phyloP scores from a whole-genome alignment of 2,329 filamentous ascomycete genomes.

The Penicillium thymicola region DNA sequence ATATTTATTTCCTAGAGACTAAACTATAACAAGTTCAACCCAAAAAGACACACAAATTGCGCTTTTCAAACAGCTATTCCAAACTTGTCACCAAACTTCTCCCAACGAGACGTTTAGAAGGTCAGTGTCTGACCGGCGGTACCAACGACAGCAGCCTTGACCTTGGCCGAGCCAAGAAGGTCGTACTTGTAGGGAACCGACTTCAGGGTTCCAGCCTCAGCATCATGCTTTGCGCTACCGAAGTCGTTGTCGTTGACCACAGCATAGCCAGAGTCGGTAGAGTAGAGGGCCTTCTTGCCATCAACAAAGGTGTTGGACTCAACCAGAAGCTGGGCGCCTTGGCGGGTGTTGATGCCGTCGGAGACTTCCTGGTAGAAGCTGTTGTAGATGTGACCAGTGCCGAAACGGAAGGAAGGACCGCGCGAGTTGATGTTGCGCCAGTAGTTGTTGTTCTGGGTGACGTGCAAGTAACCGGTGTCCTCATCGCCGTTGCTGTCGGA shows the following conservation, averaged over 20 bases:
- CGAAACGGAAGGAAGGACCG: constrained; percentile 62
- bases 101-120: constrained; percentile 21
- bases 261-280: constrained; percentile 46
- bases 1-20: not conserved
- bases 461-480: constrained; percentile 59
- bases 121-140: constrained; percentile 35
- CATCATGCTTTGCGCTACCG: constrained; percentile 48
- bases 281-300: constrained; percentile 47
- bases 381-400: constrained; percentile 62
- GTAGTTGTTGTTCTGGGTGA: constrained; percentile 67
- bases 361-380: constrained; percentile 46
- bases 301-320: constrained; percentile 54
- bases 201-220: constrained; percentile 51
- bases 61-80: not conserved
- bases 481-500: constrained; percentile 56
- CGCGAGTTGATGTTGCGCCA: constrained; percentile 64
- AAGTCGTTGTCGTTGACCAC: constrained; percentile 48
- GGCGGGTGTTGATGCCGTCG: constrained; percentile 56
- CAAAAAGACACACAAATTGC: not conserved
- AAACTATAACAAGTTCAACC: no score
- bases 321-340: constrained; percentile 57
- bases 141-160: constrained; percentile 45
- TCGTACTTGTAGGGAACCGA: constrained; percentile 55
- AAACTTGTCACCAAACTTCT: not conserved
- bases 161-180: constrained; percentile 49